These are phyloP conservation scores for Cyberlindnera maclurae DNA, from an alignment of 805 yeast species.

Conservation along the genomic window DNA sequence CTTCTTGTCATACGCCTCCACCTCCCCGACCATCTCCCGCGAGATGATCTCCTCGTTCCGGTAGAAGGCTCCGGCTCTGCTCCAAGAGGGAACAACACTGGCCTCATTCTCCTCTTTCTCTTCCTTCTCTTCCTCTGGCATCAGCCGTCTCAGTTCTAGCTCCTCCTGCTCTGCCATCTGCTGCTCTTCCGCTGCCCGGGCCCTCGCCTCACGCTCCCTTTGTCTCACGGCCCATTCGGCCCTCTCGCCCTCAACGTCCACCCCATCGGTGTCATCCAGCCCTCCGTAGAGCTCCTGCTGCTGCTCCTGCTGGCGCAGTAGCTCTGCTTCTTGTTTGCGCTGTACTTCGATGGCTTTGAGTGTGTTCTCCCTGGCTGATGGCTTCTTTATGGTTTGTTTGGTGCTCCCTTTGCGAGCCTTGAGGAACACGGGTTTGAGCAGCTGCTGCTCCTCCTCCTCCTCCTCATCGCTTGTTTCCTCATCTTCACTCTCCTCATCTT, in stretches of 20 bases:
- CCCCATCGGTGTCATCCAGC: constrained; percentile 54
- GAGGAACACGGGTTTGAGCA: constrained; percentile 23
- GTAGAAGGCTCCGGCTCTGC: constrained; percentile 18
- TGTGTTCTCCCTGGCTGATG: constrained; percentile 8
- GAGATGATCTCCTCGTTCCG: constrained; percentile 11
- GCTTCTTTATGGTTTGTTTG: no score
- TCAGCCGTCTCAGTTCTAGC: constrained; percentile 17
- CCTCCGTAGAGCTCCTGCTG: constrained; percentile 23
- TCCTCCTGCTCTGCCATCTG: constrained; percentile 23
- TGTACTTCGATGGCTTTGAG: constrained; percentile 20
- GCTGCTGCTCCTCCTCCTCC: constrained; percentile 10
- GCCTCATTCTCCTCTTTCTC: constrained; percentile 12
- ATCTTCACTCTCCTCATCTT: constrained; percentile 27
- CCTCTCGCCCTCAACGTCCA: constrained; percentile 49
- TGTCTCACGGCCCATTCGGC: constrained; percentile 50
- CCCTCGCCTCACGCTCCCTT: constrained; percentile 35
- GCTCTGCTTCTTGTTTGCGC: constrained; percentile 20
- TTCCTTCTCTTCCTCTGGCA: constrained; percentile 19
- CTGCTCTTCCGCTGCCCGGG: constrained; percentile 11
- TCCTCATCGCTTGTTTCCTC: constrained; percentile 8
- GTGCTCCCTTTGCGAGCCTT: constrained; percentile 9
- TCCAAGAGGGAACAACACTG: no score
- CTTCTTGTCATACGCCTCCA: constrained; percentile 14
- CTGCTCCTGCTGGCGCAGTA: constrained; percentile 14
- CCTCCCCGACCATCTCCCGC: constrained; percentile 12